Evolutionary conservation across 2,329 filamentous ascomycete genomes (phyloP), one percentile per base, ranked within the genome.

Genomic region (Trichothecium roseum): DNA sequence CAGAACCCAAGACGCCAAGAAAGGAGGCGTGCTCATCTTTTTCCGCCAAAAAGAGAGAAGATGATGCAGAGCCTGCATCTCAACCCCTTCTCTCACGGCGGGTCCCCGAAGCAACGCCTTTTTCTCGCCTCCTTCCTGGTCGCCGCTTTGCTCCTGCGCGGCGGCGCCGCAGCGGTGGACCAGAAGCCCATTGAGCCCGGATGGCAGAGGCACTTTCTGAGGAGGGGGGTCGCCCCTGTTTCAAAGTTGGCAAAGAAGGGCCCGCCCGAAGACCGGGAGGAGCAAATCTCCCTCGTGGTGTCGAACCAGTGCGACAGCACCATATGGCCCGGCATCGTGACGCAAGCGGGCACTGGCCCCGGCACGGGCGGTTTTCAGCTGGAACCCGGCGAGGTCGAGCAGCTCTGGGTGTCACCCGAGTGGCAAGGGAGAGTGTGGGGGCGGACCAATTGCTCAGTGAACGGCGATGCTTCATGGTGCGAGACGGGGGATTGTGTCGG

Each of bases 381-480:
- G 26, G 50, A 57, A 2, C 54, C 73, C 3, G 75, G 79, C 30
- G 61, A 68, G 24, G 75, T 68, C 36, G 72, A 57, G 41, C 69
- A 70, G 29, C 62, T 87, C 40, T 75, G 68, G 36, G 82, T 91
- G 17, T 73, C 77, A 9, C 63, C 71, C 34, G 74, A 85, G 45
- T 93, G 84, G 85, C 78, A 84, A 52, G 85, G 85, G 8, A 74
- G 85, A 36, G 66, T 91, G 18, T 91, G 84, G 85, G 85, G 78
- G 10, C 69, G 85, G 36, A 89, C 84, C 14, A 91, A 91, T 52
- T 93, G 85, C 60, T 83, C 73, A 28, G 85, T 87, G 54, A 75
- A 79, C 45, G 64, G 64, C 13, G 69, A 76, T 32, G 81, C 78
- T 2, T 75, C 68, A 35, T 77, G 81, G 16, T 91, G 85, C 56